Conservation (phyloP, 768 basidiomycete species). For the Phaeolepiota aurea region DNA sequence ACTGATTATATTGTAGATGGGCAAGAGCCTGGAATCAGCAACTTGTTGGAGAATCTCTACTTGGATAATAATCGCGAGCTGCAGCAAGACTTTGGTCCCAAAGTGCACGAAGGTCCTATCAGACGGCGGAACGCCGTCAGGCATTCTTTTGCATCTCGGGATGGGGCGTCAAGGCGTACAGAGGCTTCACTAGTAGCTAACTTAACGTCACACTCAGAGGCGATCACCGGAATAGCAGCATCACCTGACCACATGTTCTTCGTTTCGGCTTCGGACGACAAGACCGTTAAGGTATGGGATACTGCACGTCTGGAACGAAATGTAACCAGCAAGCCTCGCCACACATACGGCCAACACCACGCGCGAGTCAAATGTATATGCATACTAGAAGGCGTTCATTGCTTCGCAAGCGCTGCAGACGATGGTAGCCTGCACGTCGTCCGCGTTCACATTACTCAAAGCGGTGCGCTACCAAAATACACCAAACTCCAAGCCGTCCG, state of each 20-base stretch:
- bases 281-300: constrained; percentile 90
- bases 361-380: constrained; percentile 64
- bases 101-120: constrained; percentile 72
- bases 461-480: constrained; percentile 74
- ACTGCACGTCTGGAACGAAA: constrained; percentile 90
- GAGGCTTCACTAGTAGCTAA: constrained; percentile 83
- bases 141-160: constrained; percentile 59
- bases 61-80: constrained; percentile 81
- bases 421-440: constrained; percentile 82
- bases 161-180: constrained; percentile 47
- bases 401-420: constrained; percentile 81
- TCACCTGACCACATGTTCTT: constrained; percentile 96
- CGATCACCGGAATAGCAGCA: constrained; percentile 73
- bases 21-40: constrained; percentile 83
- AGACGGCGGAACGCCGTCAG: constrained; percentile 69
- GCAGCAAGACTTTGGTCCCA: constrained; percentile 87
- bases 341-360: constrained; percentile 54
- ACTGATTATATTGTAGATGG: constrained; percentile 68
- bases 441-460: constrained; percentile 65
- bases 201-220: constrained; percentile 73
- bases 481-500: constrained; percentile 71
- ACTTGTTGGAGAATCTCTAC: constrained; percentile 84
- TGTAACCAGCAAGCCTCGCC: constrained; percentile 76
- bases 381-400: constrained; percentile 79
- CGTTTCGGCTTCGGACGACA: constrained; percentile 88